Evolutionary conservation across 352 stramenopile genomes (phyloP).

Genomic region (Phytophthora meadii): DNA sequence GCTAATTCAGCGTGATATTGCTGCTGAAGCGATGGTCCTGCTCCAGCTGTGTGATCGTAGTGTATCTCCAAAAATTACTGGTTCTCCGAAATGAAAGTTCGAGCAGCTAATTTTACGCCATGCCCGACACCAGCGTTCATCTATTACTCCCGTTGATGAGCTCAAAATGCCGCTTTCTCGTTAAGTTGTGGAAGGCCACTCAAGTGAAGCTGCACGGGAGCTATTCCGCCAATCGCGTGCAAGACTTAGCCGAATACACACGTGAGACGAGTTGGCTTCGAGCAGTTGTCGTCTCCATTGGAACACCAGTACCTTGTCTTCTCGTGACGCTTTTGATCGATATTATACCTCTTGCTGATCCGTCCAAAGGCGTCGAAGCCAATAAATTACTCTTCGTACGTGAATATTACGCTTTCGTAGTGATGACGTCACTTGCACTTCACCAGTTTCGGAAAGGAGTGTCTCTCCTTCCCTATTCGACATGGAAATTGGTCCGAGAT

Average conservation of each 20-base stretch:
- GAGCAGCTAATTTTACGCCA: too few species aligned
- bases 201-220: constrained; percentile 1
- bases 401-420: constrained; percentile 24
- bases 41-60: too few species aligned
- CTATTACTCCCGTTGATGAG: not conserved
- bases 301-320: constrained; percentile 24
- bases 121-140: too few species aligned
- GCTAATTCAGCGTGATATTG: too few species aligned
- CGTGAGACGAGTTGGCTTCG: not conserved
- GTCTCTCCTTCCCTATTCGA: constrained; percentile 19
- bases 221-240: not conserved
- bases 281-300: too few species aligned
- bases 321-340: constrained; percentile 18
- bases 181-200: not conserved
- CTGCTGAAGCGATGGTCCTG: too few species aligned
- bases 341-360: constrained; percentile 8
- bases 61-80: too few species aligned
- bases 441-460: constrained; percentile 25
- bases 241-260: not conserved
- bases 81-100: too few species aligned
- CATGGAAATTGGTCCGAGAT: not conserved
- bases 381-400: constrained; percentile 28
- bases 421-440: constrained; percentile 21
- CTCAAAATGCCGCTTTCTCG: not conserved
- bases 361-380: constrained; percentile 7